Evolutionary conservation across 768 basidiomycete genomes (phyloP).

Genomic region (Boletus rex-veris): DNA sequence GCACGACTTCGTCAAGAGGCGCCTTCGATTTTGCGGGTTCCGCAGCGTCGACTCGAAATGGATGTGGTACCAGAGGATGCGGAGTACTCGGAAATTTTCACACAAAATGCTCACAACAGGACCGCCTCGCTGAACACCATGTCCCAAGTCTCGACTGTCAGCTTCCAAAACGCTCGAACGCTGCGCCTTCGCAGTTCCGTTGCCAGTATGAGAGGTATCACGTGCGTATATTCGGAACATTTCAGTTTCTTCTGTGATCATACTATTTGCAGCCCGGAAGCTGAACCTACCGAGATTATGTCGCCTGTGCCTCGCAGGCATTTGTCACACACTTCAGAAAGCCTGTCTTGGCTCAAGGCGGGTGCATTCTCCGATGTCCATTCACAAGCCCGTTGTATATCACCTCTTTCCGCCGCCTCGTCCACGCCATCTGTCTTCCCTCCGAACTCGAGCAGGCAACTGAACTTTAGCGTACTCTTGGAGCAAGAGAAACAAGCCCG

Average conservation of each 20-base stretch:
- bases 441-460: conserved; percentile 15
- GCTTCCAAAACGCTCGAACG: conserved; percentile 9
- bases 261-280: conserved; percentile 14
- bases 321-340: conserved; percentile 56
- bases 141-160: conserved; percentile 1
- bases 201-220: conserved; percentile 10
- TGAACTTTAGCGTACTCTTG: conserved; percentile 44
- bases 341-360: conserved; percentile 55
- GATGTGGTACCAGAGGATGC: conserved; percentile 11
- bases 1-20: background rate
- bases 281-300: conserved; percentile 45
- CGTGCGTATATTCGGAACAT: conserved; percentile 10
- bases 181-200: conserved; percentile 17
- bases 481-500: conserved; percentile 30
- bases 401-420: conserved; percentile 39
- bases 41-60: conserved; percentile 10
- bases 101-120: conserved; percentile 4
- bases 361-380: conserved; percentile 43
- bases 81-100: conserved; percentile 4
- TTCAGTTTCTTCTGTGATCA: background rate
- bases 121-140: conserved; percentile 15
- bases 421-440: conserved; percentile 28
- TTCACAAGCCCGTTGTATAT: conserved; percentile 38
- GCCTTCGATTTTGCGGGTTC: background rate
- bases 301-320: conserved; percentile 68